Evolutionary conservation across 495 filamentous ascomycete species (phyloP).

Genomic region (Xanthoparmelia taractica): DNA sequence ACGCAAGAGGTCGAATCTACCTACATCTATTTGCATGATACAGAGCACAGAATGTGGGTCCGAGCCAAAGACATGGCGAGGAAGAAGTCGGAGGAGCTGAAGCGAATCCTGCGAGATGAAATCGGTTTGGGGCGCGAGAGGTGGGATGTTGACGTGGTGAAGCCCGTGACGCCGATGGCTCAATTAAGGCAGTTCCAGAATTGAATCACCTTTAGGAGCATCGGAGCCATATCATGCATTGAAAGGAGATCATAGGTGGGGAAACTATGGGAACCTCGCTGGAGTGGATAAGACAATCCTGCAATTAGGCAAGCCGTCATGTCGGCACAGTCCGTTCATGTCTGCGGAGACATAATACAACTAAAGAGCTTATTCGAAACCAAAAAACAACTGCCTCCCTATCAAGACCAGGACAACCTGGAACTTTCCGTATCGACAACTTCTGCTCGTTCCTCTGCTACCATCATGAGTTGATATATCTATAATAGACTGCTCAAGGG

Average conservation of each 20-base stretch:
- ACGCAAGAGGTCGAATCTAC: background rate
- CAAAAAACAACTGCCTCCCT: too few species aligned
- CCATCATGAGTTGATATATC: background rate
- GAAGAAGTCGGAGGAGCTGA: background rate
- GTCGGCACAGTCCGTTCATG: too few species aligned
- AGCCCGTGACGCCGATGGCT: constrained; percentile 5
- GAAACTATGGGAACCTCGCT: too few species aligned
- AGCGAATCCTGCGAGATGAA: constrained; percentile 4
- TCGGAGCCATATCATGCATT: too few species aligned
- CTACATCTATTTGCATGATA: background rate
- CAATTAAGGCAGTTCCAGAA: background rate
- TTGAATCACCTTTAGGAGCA: too few species aligned
- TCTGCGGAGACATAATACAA: too few species aligned
- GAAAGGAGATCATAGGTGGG: background rate
- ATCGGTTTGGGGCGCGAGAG: background rate
- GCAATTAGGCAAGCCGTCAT: background rate
- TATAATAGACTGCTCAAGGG: constrained; percentile 12
- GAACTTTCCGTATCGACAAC: too few species aligned
- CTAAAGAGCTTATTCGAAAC: too few species aligned
- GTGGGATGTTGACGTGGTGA: background rate
- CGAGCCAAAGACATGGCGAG: background rate
- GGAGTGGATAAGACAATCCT: too few species aligned
- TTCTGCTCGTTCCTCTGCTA: background rate
- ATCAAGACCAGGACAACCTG: too few species aligned
- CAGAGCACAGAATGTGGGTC: background rate